Evolutionary conservation across 2,329 filamentous ascomycete genomes (phyloP).

Genomic region (Phaeosphaeria sp.): DNA sequence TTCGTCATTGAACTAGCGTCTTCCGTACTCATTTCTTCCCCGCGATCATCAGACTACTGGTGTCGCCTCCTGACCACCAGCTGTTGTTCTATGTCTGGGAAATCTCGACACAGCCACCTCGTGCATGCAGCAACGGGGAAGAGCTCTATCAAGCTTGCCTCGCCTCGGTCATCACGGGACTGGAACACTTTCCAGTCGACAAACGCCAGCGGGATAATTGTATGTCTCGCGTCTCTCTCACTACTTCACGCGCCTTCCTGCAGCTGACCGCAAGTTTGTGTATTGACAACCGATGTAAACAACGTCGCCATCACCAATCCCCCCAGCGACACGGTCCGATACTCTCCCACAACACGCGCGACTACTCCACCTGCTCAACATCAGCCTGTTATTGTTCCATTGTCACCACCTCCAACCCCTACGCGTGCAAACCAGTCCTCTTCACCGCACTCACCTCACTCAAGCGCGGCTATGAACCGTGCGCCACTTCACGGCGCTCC

Average conservation of each 20-base stretch:
- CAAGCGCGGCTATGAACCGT: background rate
- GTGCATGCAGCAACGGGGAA: constrained; percentile 13
- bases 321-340: background rate
- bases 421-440: constrained; percentile 1
- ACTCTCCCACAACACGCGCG: background rate
- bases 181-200: constrained; percentile 20
- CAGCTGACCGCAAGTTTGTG: background rate
- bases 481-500: background rate
- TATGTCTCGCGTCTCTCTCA: constrained; percentile 7
- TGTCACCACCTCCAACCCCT: constrained; percentile 15
- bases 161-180: constrained; percentile 23
- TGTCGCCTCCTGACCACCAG: background rate
- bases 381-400: background rate
- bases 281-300: constrained; percentile 7
- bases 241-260: constrained; percentile 1
- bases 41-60: background rate
- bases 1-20: background rate
- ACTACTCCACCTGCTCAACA: background rate
- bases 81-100: constrained; percentile 15
- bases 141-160: constrained; percentile 20
- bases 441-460: background rate
- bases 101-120: background rate
- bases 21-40: background rate
- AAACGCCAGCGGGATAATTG: background rate
- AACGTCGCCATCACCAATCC: constrained; percentile 6